Percentiles rank a stretch among this genome's conserved stretches.
phyloP scores from a whole-genome alignment of 768 basidiomycete species.

The Macrocybe gigantea region DNA sequence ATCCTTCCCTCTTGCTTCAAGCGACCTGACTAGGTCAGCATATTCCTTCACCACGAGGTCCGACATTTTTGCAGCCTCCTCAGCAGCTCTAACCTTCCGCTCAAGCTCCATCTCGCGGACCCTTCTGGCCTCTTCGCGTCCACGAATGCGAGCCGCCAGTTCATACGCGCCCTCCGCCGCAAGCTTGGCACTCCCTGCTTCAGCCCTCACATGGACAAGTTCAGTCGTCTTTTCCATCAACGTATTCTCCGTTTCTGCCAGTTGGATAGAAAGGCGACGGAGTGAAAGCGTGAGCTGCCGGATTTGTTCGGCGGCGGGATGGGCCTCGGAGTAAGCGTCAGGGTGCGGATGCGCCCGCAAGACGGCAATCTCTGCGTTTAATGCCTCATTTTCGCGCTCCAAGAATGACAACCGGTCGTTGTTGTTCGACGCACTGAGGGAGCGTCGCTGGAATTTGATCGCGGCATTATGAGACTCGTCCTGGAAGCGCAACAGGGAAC shows the following conservation, averaged over 20 bases:
- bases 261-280: slow-evolving; percentile 62
- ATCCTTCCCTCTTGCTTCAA: slow-evolving; percentile 41
- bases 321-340: slow-evolving; percentile 18
- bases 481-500: slow-evolving; percentile 26
- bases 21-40: slow-evolving; percentile 62
- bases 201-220: slow-evolving; percentile 35
- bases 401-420: slow-evolving; percentile 42
- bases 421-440: slow-evolving; percentile 45
- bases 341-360: slow-evolving; percentile 51
- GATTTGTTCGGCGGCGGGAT: slow-evolving; percentile 25
- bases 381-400: slow-evolving; percentile 52
- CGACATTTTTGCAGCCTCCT: slow-evolving; percentile 56
- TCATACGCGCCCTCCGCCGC: slow-evolving; percentile 48
- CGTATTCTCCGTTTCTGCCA: slow-evolving; percentile 52
- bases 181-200: slow-evolving; percentile 35
- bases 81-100: slow-evolving; percentile 36
- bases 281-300: slow-evolving; percentile 63
- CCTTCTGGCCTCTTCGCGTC: slow-evolving; percentile 47
- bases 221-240: slow-evolving; percentile 44
- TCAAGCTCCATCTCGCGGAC: slow-evolving; percentile 44
- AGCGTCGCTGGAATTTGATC: slow-evolving; percentile 59
- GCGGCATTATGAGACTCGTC: slow-evolving; percentile 66
- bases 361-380: slow-evolving; percentile 48
- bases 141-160: slow-evolving; percentile 46
- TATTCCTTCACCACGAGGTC: slow-evolving; percentile 69